Base-by-base conservation (phyloP, 805 yeast species). In the Schwanniomyces polymorphus region DNA sequence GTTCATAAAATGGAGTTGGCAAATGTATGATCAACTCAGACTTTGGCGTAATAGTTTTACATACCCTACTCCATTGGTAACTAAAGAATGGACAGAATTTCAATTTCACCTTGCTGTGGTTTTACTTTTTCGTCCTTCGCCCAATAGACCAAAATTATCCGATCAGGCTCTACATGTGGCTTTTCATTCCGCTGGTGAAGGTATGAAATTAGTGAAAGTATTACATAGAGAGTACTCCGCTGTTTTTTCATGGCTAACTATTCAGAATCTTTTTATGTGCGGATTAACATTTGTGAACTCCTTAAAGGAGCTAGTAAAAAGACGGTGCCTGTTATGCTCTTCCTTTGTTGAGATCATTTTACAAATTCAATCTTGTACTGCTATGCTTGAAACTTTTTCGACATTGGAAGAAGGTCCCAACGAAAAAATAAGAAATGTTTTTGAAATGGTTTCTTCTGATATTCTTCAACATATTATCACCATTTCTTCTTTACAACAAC, bases 191-290 rank as follows among this genome's bases (percentile, higher is more conserved):
- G 54, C 54, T 17, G 54, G 54, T 35, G 54, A 50, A 27, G 54
- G 42, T 8, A 50, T 50, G 50, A 44, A 37, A 34, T 33, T 50
- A 17, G 51, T 47, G 3, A 50, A 47, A 33, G 41, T 47, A 3
- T 47, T 50, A 51, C 54, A 50, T 28, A 42, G 51, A 21, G 54
- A 50, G n/a, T 47, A 45, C 18, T 50, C 54, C 1, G 54, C 54
- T 5, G 49, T 50, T 4, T 47, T 45, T 38, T 44, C 51, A 16
- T 50, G 54, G 54, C 46, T 50, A 9, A 50, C 51, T 11, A 47
- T 47, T 3, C 54, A 50, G 41, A 50, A 50, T 27, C 48, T 50
- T 10, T 50, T 50, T 18, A 50, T 50, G 54, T 50, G 54, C 45
- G 54, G 54, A n/a, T 43, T 50, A 16, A 50, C 54, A 5, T 50